Percentiles rank a stretch among this genome's conserved stretches.
Evolutionary conservation across 2,329 filamentous ascomycete genomes (phyloP).

Genomic region (Pseudogymnoascus pannorum): DNA sequence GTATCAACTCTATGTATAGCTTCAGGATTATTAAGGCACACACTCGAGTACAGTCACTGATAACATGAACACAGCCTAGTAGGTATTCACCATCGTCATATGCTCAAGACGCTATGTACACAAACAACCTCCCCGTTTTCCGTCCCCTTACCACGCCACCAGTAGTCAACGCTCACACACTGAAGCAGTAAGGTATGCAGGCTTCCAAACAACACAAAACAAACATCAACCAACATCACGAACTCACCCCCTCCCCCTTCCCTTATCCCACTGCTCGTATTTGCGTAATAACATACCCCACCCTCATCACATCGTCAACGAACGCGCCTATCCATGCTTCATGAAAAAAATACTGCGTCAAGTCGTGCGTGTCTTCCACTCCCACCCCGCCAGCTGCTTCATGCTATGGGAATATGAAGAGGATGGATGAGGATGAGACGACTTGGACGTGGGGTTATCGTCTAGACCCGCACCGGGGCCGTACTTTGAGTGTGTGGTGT

Average conservation of each 20-base stretch:
- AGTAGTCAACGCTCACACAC: conserved; percentile 2
- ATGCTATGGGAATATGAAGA: not conserved
- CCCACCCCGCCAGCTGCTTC: not conserved
- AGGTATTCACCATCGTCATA: not conserved
- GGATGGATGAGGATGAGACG: not conserved
- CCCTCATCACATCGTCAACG: not conserved
- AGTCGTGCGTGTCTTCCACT: not conserved
- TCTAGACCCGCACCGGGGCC: not conserved
- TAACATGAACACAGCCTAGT: not conserved
- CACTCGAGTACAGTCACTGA: no score
- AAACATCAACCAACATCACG: not conserved
- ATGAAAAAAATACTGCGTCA: not conserved
- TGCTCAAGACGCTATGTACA: not conserved
- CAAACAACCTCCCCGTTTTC: not conserved
- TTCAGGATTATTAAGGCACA: no score
- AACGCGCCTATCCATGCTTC: conserved; percentile 1
- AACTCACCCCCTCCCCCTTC: not conserved
- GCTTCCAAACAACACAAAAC: not conserved
- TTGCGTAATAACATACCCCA: not conserved
- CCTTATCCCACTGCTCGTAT: not conserved
- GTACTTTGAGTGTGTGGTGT: not conserved
- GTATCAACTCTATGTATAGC: no score
- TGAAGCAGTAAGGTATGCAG: conserved; percentile 4
- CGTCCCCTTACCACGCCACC: not conserved
- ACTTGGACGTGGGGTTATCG: not conserved